phyloP scores from a whole-genome alignment of 345 rosid species.

The Syzygium grande region DNA sequence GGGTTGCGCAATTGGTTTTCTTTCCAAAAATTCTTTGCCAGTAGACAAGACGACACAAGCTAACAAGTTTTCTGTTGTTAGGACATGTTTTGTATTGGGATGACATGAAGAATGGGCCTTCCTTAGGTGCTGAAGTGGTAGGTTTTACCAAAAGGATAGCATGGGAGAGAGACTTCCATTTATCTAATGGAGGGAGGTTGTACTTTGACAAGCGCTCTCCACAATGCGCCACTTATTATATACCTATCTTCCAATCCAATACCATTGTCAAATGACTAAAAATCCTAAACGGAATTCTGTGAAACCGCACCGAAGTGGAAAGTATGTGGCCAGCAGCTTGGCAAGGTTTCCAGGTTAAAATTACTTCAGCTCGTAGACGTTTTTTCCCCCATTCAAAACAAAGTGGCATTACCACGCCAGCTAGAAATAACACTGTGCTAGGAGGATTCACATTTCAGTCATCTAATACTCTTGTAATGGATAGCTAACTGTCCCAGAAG shows the following conservation, averaged over 20 bases:
- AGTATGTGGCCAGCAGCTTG: neutral
- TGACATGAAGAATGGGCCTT: neutral
- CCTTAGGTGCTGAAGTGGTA: too few relatives aligned
- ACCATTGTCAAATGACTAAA: neutral
- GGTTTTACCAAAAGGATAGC: too few relatives aligned
- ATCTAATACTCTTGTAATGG: too few relatives aligned
- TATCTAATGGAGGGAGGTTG: neutral
- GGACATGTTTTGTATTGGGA: neutral
- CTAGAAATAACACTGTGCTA: too few relatives aligned
- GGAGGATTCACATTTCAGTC: too few relatives aligned
- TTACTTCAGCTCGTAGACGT: neutral
- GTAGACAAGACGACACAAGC: neutral
- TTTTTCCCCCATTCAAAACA: too few relatives aligned
- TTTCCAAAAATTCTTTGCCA: neutral
- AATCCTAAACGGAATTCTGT: neutral
- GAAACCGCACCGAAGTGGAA: neutral
- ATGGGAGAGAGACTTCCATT: too few relatives aligned
- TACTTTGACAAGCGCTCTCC: neutral
- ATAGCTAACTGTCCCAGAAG: too few relatives aligned
- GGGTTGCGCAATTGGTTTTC: neutral
- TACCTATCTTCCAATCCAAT: neutral
- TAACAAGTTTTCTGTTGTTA: neutral
- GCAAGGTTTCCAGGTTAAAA: neutral
- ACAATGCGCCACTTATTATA: neutral
- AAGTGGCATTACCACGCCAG: too few relatives aligned